A percentile compares a stretch with the other conserved stretches of the same genome.
These are phyloP conservation scores for Penicillium sp. DNA, from an alignment of 2,329 filamentous ascomycete genomes.

Conservation along the genomic window DNA sequence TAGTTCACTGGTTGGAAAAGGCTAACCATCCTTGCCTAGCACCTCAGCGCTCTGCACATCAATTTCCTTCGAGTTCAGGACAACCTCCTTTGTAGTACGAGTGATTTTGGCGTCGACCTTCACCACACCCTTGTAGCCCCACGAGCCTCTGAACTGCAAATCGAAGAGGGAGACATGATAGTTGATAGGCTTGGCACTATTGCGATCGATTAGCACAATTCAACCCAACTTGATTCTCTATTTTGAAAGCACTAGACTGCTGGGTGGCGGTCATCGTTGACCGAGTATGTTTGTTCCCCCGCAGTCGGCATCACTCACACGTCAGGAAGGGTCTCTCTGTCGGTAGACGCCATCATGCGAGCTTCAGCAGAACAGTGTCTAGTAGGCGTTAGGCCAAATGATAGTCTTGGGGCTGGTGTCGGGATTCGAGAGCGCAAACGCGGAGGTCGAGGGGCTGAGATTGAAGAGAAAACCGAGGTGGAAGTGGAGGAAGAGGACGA, in stretches of 20 bases:
- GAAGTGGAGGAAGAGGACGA: slow-evolving; percentile 16
- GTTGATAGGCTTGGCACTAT: slow-evolving; percentile 76
- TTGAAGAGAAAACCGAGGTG: slow-evolving; percentile 13
- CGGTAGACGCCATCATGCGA: slow-evolving; percentile 46
- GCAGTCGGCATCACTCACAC: slow-evolving; percentile 35
- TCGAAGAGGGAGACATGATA: slow-evolving; percentile 82
- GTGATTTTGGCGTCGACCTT: slow-evolving; percentile 75
- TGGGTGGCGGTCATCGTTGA: not conserved
- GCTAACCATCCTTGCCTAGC: slow-evolving; percentile 38
- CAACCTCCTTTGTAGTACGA: slow-evolving; percentile 72
- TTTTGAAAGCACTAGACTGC: not conserved
- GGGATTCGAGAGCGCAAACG: slow-evolving; percentile 17
- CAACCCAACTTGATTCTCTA: not conserved
- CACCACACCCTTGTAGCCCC: slow-evolving; percentile 84
- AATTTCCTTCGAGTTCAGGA: slow-evolving; percentile 83
- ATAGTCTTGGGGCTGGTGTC: slow-evolving; percentile 18
- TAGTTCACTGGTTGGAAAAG: not conserved
- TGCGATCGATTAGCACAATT: slow-evolving; percentile 6
- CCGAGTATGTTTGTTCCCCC: not conserved
- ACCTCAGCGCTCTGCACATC: slow-evolving; percentile 65
- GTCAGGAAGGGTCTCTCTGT: slow-evolving; percentile 51
- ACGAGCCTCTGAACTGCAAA: slow-evolving; percentile 69
- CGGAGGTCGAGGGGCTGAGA: slow-evolving; percentile 22
- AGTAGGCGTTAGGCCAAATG: slow-evolving; percentile 20
- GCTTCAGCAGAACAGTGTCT: slow-evolving; percentile 46